Evolutionary conservation across 2,329 filamentous ascomycete genomes (phyloP).

Genomic region (Leptodontidium sp.): DNA sequence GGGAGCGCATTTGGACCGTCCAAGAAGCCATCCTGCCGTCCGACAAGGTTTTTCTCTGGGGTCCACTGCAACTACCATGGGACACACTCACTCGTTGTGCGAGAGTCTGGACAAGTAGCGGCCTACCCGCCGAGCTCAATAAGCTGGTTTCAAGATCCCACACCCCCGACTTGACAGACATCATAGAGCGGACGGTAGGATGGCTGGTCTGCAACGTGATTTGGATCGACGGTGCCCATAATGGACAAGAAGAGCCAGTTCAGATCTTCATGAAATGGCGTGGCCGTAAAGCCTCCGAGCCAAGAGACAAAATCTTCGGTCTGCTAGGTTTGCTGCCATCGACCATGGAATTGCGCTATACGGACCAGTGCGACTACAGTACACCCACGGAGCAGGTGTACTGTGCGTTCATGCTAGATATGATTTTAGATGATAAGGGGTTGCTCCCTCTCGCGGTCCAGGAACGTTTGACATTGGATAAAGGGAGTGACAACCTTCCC

Average conservation of each 20-base stretch:
- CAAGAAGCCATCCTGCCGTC: background rate
- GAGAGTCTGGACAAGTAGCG: background rate
- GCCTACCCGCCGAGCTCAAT: background rate
- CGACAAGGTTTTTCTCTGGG: conserved; percentile 4
- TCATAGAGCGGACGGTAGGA: background rate
- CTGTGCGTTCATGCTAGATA: background rate
- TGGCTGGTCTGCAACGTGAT: conserved; percentile 8
- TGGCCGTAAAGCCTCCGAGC: background rate
- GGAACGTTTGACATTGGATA: background rate
- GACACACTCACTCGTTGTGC: background rate
- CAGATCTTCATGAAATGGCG: conserved; percentile 1
- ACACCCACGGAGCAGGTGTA: background rate
- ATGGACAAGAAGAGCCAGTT: background rate
- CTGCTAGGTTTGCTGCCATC: background rate
- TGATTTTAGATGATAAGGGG: background rate
- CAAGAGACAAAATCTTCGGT: background rate
- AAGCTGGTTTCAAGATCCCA: background rate
- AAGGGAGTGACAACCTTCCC: background rate
- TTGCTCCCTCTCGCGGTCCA: background rate
- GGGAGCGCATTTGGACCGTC: conserved; percentile 1
- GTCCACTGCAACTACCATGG: background rate
- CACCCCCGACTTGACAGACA: background rate
- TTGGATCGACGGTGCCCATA: background rate
- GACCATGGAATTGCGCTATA: background rate
- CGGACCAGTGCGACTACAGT: background rate